Evolutionary conservation across 106 monocot species (phyloP), one percentile per base, ranked within the genome.

Genomic region (Dendrobium chrysotoxum): DNA sequence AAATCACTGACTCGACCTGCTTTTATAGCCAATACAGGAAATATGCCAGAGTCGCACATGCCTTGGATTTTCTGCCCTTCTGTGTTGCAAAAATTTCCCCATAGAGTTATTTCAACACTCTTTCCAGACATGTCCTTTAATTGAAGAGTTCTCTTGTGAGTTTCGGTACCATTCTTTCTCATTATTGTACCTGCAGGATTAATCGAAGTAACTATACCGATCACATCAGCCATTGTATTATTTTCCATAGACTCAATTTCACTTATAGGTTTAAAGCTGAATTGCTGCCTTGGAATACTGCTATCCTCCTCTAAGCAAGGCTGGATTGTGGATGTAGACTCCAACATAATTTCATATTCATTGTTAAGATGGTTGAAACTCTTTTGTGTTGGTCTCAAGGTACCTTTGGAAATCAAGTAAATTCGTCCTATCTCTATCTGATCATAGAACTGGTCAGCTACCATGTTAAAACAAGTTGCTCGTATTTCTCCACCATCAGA

Each of bases 91-190:
- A 91, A 95, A 28, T 82, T 89, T 44, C 93, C 95, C 95, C 95
- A 95, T 3, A 95, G 38, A 58, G 95, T 92, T 7, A 93, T 26
- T 77, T 95, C 95, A 65, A 95, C 87, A 77, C 89, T 89, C 23
- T 88, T 84, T 4, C 88, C 88, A 45, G 95, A 93, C 93, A 93
- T 93, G 78, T 95, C 95, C 85, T 91, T 92, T 83, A 95, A 66
- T 53, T 85, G 86, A 57, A 95, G 83, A 28, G 91, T 82, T 78
- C 86, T 80, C 64, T 91, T 95, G 16, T 78, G 70, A 40, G 93
- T 89, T 85, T 95, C 95, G 38, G 80, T 89, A 3, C 95, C 95
- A 83, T 86, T 92, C 80, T 93, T 95, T 65, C 83, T 90, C 80
- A 86, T 77, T 44, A 95, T 82, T n/a, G 92, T 84, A 47, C 45